Evolutionary conservation across 2,329 filamentous ascomycete genomes (phyloP), one percentile per base, ranked within the genome.

Genomic region (Fusarium transvaalense): DNA sequence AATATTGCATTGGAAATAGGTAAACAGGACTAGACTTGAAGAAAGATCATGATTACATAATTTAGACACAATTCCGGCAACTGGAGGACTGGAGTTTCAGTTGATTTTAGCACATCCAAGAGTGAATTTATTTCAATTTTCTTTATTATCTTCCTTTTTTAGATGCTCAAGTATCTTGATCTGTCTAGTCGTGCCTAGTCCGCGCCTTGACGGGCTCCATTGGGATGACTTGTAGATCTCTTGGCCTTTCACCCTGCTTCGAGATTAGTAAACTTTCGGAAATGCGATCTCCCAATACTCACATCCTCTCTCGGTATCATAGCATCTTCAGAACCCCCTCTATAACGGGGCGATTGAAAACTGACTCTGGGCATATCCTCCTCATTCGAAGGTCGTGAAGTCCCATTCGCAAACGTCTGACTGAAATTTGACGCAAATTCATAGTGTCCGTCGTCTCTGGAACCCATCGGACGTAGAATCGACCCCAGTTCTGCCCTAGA

Each of bases 1-100:
- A 69, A 21, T 21, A 61, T 72, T 39, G 65, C 57, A 2, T 38
- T 27, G 4, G 65, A 68, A 23, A 42, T 68, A 23, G n/a, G 21
- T 1, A 66, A 15, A 7, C 64, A 68, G 10, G 23, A 25, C 0
- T 29, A 51, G 10, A 1, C 10, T n/a, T 0, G 17, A 7, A 3
- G 15, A 13, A 17, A 23, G 6, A 13, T 9, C 3, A 10, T 12
- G 6, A 29, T 5, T 1, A 15, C 12, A 6, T n/a, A 19, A 13
- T 14, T 2, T 2, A 9, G 5, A 15, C 1, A 25, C 12, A 29
- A 10, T 17, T 32, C 3, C 17, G 5, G 1, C 4, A 10, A 34
- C 12, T 1, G 14, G 15, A n/a, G 12, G 13, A 3, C 19, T 4
- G 4, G 6, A 21, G 19, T 15, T 4, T 35, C 6, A 0, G 23